Conservation (phyloP, 768 basidiomycete genomes). For the Chalciporus pseudorubinellus region DNA sequence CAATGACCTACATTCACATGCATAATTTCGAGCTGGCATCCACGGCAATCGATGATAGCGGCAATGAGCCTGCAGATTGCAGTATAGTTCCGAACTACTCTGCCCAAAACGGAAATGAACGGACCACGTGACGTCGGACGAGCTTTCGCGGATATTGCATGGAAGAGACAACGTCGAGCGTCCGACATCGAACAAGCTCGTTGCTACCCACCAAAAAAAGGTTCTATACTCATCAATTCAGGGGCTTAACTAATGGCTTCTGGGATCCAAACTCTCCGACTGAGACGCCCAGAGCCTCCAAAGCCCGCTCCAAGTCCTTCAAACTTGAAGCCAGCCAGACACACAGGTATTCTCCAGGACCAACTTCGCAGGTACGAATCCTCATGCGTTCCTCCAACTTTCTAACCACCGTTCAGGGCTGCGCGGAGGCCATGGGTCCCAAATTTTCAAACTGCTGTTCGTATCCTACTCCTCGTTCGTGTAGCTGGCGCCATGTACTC, state of each 20-base stretch:
- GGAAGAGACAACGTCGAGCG: background rate
- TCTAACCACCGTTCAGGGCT: slow-evolving; percentile 40
- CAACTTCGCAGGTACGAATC: slow-evolving; percentile 64
- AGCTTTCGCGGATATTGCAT: background rate
- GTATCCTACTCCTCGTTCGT: slow-evolving; percentile 78
- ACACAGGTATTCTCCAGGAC: slow-evolving; percentile 76
- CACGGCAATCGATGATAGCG: background rate
- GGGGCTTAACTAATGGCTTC: slow-evolving; percentile 35
- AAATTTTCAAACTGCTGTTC: slow-evolving; percentile 77
- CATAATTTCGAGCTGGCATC: background rate
- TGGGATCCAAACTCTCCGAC: slow-evolving; percentile 49
- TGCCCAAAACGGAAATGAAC: background rate
- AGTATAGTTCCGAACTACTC: no score
- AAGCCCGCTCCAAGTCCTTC: slow-evolving; percentile 22
- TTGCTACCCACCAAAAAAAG: background rate
- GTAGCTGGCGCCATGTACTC: slow-evolving; percentile 90
- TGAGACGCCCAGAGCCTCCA: slow-evolving; percentile 43
- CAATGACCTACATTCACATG: background rate
- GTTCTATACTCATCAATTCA: background rate
- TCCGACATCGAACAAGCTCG: background rate
- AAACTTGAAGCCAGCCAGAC: slow-evolving; percentile 43
- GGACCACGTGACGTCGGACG: background rate
- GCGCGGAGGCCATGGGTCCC: slow-evolving; percentile 84
- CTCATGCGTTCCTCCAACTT: slow-evolving; percentile 1
- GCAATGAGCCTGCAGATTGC: background rate